Base-by-base conservation (phyloP, 78 protist genomes). In the Pigoraptor vietnamica region DNA sequence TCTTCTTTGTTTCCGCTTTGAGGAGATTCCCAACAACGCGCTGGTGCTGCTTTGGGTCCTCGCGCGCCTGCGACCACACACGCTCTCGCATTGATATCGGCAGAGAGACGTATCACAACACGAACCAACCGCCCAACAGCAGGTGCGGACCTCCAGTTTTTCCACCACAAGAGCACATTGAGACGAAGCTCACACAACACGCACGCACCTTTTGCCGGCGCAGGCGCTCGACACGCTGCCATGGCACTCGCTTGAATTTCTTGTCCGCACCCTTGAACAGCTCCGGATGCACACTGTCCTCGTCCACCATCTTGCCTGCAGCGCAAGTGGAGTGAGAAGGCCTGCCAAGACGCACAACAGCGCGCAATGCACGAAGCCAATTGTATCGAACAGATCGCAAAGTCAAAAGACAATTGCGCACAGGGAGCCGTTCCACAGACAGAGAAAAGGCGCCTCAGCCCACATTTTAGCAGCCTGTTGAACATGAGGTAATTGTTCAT, bases 401-500 rank as follows among this genome's bases (percentile, higher is more conserved):
- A n/a, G n/a, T n/a, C n/a, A n/a, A n/a, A n/a, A n/a, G n/a, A n/a
- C n/a, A n/a, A n/a, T n/a, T n/a, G n/a, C n/a, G n/a, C n/a, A n/a
- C n/a, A n/a, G n/a, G n/a, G n/a, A n/a, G n/a, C n/a, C n/a, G n/a
- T n/a, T n/a, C n/a, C n/a, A n/a, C n/a, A n/a, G n/a, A n/a, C n/a
- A n/a, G n/a, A n/a, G n/a, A n/a, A n/a, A n/a, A n/a, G n/a, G n/a
- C n/a, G n/a, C n/a, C n/a, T n/a, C 84, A 79, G n/a, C 10, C 79
- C 25, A 87, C 91, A 90, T 0, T 33, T 23, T 21, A 94, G 93
- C 14, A 91, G 0, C 0, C 86, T 89, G 39, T 23, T 81, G 92
- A 91, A 92, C 87, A 95, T 38, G 32, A 95, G 88, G 91, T 96
- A 96, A 82, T 94, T 94, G 87, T 95, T 81, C 98, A 96, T 96